Evolutionary conservation across 2,329 filamentous ascomycete genomes (phyloP).

Genomic region (Trichophyton simii): DNA sequence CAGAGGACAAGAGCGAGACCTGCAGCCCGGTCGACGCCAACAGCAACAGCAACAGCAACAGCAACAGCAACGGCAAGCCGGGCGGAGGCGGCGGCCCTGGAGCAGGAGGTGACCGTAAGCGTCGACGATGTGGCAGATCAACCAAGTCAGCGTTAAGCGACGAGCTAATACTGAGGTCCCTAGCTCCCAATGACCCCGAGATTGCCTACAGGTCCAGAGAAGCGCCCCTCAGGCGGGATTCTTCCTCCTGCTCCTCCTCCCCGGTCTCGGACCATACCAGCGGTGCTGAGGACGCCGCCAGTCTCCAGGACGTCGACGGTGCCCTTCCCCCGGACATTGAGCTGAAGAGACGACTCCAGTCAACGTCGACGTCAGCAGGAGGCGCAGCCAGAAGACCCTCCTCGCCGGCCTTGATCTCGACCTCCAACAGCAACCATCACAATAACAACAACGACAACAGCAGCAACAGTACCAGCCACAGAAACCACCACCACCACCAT

Average conservation of each 20-base stretch:
- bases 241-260: background rate
- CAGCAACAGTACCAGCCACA: background rate
- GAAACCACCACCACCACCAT: background rate
- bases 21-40: no score
- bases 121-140: constrained; percentile 16
- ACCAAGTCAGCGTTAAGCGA: constrained; percentile 41
- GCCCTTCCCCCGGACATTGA: background rate
- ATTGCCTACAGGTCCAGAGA: constrained; percentile 38
- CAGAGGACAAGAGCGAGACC: constrained; percentile 13
- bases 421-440: background rate
- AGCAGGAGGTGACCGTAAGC: constrained; percentile 24
- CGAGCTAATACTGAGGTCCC: constrained; percentile 52
- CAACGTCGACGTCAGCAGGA: background rate
- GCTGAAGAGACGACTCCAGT: background rate
- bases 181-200: constrained; percentile 54
- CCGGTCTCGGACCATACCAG: background rate
- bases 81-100: constrained; percentile 10
- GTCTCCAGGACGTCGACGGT: background rate
- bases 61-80: background rate
- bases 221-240: constrained; percentile 6
- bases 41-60: constrained; percentile 3
- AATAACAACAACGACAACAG: background rate
- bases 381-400: background rate
- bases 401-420: no score
- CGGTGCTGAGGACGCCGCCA: background rate